Evolutionary conservation across 2,329 filamentous ascomycete species (phyloP).

Genomic region (Aspergillus pseudonomiae): DNA sequence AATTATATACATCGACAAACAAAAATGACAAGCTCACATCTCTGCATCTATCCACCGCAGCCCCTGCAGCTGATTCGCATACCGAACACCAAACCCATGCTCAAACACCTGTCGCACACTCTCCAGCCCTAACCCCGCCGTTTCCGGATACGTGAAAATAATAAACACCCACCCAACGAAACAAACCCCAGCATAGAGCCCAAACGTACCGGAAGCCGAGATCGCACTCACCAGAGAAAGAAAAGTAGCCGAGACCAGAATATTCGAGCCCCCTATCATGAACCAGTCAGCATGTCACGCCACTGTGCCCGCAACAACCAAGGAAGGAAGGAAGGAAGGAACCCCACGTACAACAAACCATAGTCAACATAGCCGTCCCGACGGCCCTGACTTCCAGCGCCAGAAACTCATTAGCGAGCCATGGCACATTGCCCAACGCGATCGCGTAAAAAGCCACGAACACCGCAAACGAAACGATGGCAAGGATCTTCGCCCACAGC

Average conservation of each 20-base stretch:
- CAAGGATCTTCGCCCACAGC: not conserved
- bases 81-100: not conserved
- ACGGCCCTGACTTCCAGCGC: not conserved
- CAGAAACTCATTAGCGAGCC: not conserved
- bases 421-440: not conserved
- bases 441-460: not conserved
- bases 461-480: not conserved
- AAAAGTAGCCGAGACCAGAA: not conserved
- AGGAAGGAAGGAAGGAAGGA: not conserved
- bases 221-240: not conserved
- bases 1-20: not conserved
- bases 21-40: not conserved
- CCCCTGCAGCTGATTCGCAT: not conserved
- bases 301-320: not conserved
- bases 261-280: not conserved
- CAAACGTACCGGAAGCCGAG: not conserved
- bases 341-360: not conserved
- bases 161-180: not conserved
- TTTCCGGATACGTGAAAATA: not conserved
- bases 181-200: not conserved
- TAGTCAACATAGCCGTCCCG: not conserved
- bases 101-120: not conserved
- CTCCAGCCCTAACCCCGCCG: slow-evolving; percentile 1
- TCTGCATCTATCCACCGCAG: not conserved
- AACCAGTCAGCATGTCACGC: too few relatives aligned